Conservation (phyloP, 306 rosid species). For the Urtica urens region DNA sequence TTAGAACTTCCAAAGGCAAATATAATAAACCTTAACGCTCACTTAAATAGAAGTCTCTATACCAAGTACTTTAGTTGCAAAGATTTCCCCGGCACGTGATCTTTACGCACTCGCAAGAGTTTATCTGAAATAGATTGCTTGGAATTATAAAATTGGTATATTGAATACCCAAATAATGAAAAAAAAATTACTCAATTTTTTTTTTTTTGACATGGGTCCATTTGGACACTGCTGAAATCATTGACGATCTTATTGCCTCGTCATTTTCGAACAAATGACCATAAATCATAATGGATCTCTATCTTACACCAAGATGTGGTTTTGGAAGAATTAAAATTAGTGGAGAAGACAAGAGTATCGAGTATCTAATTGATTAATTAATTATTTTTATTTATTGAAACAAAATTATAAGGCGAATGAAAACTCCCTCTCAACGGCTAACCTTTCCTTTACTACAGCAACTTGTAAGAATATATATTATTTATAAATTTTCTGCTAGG, state of each 20-base stretch:
- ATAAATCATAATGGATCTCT: constrained; percentile 19
- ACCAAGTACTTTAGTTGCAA: neutral
- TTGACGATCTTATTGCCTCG: constrained; percentile 14
- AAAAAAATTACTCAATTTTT: neutral
- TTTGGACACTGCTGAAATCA: constrained; percentile 9
- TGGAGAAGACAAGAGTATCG: neutral
- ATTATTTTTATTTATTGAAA: neutral
- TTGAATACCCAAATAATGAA: neutral
- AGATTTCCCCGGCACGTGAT: neutral
- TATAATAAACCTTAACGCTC: too few relatives aligned
- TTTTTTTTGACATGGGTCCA: too few relatives aligned
- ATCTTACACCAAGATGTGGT: constrained; percentile 16
- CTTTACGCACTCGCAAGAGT: neutral
- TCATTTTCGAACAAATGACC: constrained; percentile 27
- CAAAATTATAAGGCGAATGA: constrained; percentile 26
- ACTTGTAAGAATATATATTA: constrained; percentile 9
- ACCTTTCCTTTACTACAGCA: constrained; percentile 8
- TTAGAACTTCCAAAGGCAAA: too few relatives aligned
- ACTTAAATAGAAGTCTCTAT: too few relatives aligned
- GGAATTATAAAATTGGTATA: constrained; percentile 19
- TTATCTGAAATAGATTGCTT: constrained; percentile 12
- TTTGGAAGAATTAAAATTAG: neutral
- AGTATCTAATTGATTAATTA: too few relatives aligned
- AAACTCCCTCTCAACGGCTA: constrained; percentile 44
- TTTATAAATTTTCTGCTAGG: constrained; percentile 3